Conservation (phyloP, 2,329 filamentous ascomycete genomes). For the Verticillium zaregamsianum region DNA sequence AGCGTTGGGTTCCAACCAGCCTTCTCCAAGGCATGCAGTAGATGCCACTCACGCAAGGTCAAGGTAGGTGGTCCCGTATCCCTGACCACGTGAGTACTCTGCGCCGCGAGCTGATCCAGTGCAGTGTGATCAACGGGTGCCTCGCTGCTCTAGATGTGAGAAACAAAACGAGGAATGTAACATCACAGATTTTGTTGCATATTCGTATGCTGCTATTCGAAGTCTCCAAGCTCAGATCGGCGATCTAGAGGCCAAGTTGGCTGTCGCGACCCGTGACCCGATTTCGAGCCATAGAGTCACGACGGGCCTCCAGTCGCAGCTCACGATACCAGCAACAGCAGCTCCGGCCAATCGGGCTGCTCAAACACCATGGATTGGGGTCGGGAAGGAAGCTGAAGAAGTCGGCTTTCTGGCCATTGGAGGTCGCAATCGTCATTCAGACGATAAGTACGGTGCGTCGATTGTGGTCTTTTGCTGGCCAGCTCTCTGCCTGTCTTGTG, state of each 20-base stretch:
- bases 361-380: background rate
- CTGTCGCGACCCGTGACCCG: background rate
- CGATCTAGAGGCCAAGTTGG: slow-evolving; percentile 6
- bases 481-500: too few relatives aligned
- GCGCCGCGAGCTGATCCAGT: background rate
- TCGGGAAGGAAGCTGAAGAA: slow-evolving; percentile 18
- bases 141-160: slow-evolving; percentile 14
- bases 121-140: slow-evolving; percentile 21
- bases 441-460: slow-evolving; percentile 15
- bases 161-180: slow-evolving; percentile 13
- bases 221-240: slow-evolving; percentile 6
- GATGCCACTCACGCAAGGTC: slow-evolving; percentile 14
- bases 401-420: slow-evolving; percentile 17
- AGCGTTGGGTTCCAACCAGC: slow-evolving; percentile 2
- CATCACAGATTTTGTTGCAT: slow-evolving; percentile 14
- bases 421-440: slow-evolving; percentile 8
- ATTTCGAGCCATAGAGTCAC: background rate
- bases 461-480: too few relatives aligned
- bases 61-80: slow-evolving; percentile 13
- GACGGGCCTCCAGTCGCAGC: background rate
- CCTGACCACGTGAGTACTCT: background rate
- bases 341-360: background rate
- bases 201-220: slow-evolving; percentile 10
- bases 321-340: background rate
- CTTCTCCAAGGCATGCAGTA: slow-evolving; percentile 10